Evolutionary conservation across 345 rosid species (phyloP), one percentile per base, ranked within the genome.

Genomic region (Syzygium oleosum): DNA sequence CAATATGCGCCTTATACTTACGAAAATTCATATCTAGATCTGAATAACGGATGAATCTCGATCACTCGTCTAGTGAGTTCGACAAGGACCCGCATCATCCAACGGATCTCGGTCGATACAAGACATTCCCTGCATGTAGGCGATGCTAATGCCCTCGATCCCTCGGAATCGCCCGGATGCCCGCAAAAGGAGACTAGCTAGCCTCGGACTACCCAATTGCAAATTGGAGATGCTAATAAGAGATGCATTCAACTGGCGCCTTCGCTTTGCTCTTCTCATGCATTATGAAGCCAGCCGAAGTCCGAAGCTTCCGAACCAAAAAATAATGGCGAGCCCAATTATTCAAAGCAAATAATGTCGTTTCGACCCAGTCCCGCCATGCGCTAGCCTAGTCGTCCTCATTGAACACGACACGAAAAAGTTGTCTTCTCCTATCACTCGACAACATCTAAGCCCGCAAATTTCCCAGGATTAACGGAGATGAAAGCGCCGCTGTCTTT

Each of bases 231-330:
- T 14, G 34, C 73, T n/a, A n/a, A 34, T 12, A 13, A 61, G 19
- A 61, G 34, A 61, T 15, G 73, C 73, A 13, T 52, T n/a, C 27
- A 4, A 0, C 34, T 16, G 0, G 73, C 73, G 15, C 73, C 73
- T 2, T n/a, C 34, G 0, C 34, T n/a, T 0, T 0, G 73, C 38
- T n/a, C 0, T 61, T 29, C 73, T 61, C 46, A 43, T 6, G 46
- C 46, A 43, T 43, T 43, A 43, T 43, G 46, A 43, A 43, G 46
- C 46, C 46, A 43, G 46, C 46, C 46, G 46, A 43, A 43, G 46
- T 43, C 46, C 46, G 46, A 43, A 43, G 46, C 13, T 68, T 34
- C 38, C 5, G 80, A 68, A 34, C 43, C 23, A 6, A 19, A 73
- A 73, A 73, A 19, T 38, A 73, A 73, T 38, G 1, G 49, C 27